These are phyloP conservation scores for Fusarium tupiense DNA, from an alignment of 2,329 filamentous ascomycete species.

Conservation along the genomic window DNA sequence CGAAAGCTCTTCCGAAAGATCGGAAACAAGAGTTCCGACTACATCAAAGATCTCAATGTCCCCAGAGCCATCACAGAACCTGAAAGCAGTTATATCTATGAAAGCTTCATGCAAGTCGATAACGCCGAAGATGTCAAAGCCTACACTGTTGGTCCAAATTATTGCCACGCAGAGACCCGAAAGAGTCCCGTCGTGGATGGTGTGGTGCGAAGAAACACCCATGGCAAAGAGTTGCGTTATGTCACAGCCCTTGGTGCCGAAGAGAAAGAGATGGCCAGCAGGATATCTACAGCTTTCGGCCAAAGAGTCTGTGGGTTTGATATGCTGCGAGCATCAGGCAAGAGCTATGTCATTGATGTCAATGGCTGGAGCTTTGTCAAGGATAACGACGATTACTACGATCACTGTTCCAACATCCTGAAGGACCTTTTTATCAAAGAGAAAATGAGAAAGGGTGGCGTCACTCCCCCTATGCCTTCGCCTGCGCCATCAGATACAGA, in stretches of 20 bases:
- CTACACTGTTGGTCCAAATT: conserved; percentile 92
- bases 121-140: conserved; percentile 99
- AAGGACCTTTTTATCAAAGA: conserved; percentile 89
- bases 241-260: conserved; percentile 84
- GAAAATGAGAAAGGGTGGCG: conserved; percentile 70
- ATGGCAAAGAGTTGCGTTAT: conserved; percentile 96
- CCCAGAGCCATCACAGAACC: conserved; percentile 86
- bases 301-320: conserved; percentile 97
- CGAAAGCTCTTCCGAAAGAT: conserved; percentile 95
- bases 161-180: conserved; percentile 95
- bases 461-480: conserved; percentile 65
- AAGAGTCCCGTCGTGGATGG: conserved; percentile 98
- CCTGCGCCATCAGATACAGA: conserved; percentile 57
- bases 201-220: conserved; percentile 92
- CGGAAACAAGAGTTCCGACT: conserved; percentile 99
- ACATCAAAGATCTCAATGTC: conserved; percentile 77
- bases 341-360: conserved; percentile 97
- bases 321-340: conserved; percentile 84
- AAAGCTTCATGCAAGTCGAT: conserved; percentile 95
- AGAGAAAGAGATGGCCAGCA: conserved; percentile 86
- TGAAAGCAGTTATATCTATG: conserved; percentile 89
- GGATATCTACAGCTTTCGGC: conserved; percentile 90
- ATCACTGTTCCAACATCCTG: conserved; percentile 86
- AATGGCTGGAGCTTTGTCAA: conserved; percentile 99
- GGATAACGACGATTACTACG: conserved; percentile 98